Conservation (phyloP, 176 grass and related monocot genomes). For the Paspalum notatum region DNA sequence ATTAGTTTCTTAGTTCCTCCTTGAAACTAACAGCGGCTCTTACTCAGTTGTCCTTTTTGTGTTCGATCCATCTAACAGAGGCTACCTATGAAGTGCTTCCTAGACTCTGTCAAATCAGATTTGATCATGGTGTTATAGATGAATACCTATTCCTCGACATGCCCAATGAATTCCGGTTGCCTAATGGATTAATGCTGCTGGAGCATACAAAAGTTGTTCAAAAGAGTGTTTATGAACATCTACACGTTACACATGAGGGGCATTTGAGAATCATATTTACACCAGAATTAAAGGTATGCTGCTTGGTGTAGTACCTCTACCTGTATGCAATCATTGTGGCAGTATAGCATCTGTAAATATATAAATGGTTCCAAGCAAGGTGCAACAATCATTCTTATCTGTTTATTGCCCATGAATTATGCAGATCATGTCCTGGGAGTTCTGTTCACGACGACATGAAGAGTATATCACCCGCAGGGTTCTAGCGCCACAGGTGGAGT, state of each 20-base stretch:
- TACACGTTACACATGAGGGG: slow-evolving; percentile 82
- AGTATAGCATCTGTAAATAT: slow-evolving; percentile 35
- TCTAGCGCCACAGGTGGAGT: slow-evolving; percentile 79
- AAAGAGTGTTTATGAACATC: slow-evolving; percentile 91
- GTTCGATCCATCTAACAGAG: slow-evolving; percentile 59
- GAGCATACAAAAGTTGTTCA: slow-evolving; percentile 93
- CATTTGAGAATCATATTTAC: slow-evolving; percentile 94
- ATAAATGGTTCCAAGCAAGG: slow-evolving; percentile 47
- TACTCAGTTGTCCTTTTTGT: slow-evolving; percentile 17
- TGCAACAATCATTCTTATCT: slow-evolving; percentile 42
- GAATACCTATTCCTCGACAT: slow-evolving; percentile 91
- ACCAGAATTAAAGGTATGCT: slow-evolving; percentile 84
- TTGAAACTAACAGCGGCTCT: slow-evolving; percentile 24
- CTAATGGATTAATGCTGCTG: slow-evolving; percentile 75
- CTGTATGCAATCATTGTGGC: background rate
- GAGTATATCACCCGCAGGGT: slow-evolving; percentile 86
- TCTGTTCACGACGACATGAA: slow-evolving; percentile 81
- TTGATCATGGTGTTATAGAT: slow-evolving; percentile 91
- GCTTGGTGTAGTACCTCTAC: slow-evolving; percentile 6
- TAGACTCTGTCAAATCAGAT: slow-evolving; percentile 95
- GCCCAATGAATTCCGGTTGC: slow-evolving; percentile 79
- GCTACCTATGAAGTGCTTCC: slow-evolving; percentile 93
- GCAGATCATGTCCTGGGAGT: slow-evolving; percentile 97
- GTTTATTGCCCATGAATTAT: slow-evolving; percentile 24
- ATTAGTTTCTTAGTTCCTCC: slow-evolving; percentile 27